These are phyloP conservation scores for Ogataea polymorpha DNA, from an alignment of 805 yeast species.

Conservation along the genomic window DNA sequence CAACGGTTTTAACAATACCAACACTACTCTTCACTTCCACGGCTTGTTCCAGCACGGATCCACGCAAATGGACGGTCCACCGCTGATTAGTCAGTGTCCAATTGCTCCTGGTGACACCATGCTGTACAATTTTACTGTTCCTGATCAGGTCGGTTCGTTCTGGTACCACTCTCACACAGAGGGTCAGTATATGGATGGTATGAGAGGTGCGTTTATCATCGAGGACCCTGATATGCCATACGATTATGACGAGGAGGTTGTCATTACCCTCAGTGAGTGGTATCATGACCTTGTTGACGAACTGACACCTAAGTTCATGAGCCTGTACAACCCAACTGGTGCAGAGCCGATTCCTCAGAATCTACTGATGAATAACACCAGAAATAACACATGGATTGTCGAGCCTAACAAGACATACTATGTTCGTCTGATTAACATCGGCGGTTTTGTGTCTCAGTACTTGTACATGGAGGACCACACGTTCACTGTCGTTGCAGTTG, in stretches of 20 bases:
- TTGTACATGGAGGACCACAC: conserved; percentile 85
- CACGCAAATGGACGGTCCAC: conserved; percentile 87
- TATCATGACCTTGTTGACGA: conserved; percentile 64
- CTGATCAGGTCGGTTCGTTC: conserved; percentile 79
- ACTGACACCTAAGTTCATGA: conserved; percentile 57
- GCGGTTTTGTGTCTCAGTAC: conserved; percentile 90
- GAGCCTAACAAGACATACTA: conserved; percentile 84
- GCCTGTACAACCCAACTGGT: conserved; percentile 87
- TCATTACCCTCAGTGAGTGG: conserved; percentile 78
- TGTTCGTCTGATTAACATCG: conserved; percentile 76
- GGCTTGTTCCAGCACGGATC: conserved; percentile 84
- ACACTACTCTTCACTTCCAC: conserved; percentile 88
- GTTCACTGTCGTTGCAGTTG: conserved; percentile 84
- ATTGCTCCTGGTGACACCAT: conserved; percentile 70
- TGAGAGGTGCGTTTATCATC: conserved; percentile 76
- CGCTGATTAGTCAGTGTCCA: conserved; percentile 86
- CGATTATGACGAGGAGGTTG: conserved; percentile 77
- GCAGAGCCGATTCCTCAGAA: conserved; percentile 95
- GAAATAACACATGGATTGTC: conserved; percentile 71
- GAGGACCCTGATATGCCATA: conserved; percentile 60
- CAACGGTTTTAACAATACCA: conserved; percentile 66
- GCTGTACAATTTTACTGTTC: conserved; percentile 85
- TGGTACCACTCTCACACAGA: conserved; percentile 97
- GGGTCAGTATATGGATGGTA: conserved; percentile 93
- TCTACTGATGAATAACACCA: conserved; percentile 77